Percentiles rank a stretch among this genome's conserved stretches.
These are phyloP conservation scores for Camellia granthamiana DNA, from an alignment of 148 eudicot species.

Conservation along the genomic window DNA sequence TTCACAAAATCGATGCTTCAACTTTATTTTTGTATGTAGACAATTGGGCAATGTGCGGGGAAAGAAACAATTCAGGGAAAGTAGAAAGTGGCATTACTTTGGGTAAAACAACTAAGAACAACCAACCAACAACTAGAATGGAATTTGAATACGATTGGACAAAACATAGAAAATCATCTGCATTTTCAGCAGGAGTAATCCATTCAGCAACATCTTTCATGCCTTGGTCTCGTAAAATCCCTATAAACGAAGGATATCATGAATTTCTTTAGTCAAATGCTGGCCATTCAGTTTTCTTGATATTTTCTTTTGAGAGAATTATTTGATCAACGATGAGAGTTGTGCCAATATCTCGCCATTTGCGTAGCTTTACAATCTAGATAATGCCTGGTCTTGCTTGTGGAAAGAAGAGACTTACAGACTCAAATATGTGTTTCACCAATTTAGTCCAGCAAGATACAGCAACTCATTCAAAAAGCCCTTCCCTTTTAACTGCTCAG, in stretches of 20 bases:
- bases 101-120: constrained; percentile 28
- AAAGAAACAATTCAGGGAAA: constrained; percentile 34
- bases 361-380: constrained; percentile 17
- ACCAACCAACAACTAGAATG: constrained; percentile 53
- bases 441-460: constrained; percentile 35
- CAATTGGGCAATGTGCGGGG: constrained; percentile 47
- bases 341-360: constrained; percentile 17
- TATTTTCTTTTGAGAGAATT: constrained; percentile 20
- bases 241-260: constrained; percentile 68
- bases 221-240: constrained; percentile 78
- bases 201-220: constrained; percentile 54
- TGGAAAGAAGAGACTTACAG: constrained; percentile 43
- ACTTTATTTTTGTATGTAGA: constrained; percentile 22
- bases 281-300: constrained; percentile 19
- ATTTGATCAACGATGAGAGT: constrained; percentile 22
- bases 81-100: constrained; percentile 19
- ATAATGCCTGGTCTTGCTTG: constrained; percentile 51
- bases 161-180: constrained; percentile 47
- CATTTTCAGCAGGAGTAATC: constrained; percentile 44
- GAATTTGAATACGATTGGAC: constrained; percentile 54
- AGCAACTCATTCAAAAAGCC: constrained; percentile 31
- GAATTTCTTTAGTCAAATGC: constrained; percentile 55
- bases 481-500: constrained; percentile 19
- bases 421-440: constrained; percentile 48
- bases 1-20: neutral